phyloP scores from a whole-genome alignment of 2,329 filamentous ascomycete species.

The Ceratocystis cacaofunesta region DNA sequence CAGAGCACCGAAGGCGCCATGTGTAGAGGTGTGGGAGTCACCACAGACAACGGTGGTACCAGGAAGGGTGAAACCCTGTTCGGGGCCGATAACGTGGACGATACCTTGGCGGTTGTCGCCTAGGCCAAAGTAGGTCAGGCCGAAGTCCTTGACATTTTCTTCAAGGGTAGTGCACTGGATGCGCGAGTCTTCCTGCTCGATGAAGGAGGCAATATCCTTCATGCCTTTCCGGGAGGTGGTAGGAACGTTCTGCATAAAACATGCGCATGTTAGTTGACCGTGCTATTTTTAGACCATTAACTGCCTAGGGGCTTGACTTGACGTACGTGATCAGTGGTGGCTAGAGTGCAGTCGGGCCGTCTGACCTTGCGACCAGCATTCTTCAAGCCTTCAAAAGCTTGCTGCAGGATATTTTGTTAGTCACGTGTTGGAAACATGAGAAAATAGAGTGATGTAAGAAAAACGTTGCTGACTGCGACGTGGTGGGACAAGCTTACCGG shows the following conservation, averaged over 20 bases:
- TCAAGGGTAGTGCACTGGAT: slow-evolving; percentile 91
- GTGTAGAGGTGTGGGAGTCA: slow-evolving; percentile 95
- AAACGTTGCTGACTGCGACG: background rate
- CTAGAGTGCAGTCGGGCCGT: slow-evolving; percentile 89
- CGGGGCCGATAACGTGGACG: slow-evolving; percentile 93
- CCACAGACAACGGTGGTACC: slow-evolving; percentile 95
- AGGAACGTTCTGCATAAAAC: slow-evolving; percentile 60
- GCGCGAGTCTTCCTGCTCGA: slow-evolving; percentile 85
- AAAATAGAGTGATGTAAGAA: background rate
- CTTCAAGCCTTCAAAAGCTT: slow-evolving; percentile 92
- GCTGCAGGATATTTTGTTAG: slow-evolving; percentile 34
- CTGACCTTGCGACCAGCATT: slow-evolving; percentile 80
- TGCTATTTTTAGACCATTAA: background rate
- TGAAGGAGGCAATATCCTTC: slow-evolving; percentile 86
- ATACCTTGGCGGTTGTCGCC: slow-evolving; percentile 95
- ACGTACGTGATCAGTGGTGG: slow-evolving; percentile 83
- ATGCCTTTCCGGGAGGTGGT: slow-evolving; percentile 81
- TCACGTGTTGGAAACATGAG: background rate
- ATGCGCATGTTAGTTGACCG: slow-evolving; percentile 18
- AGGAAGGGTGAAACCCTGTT: slow-evolving; percentile 96
- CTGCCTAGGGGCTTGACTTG: background rate
- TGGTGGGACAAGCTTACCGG: slow-evolving; percentile 44
- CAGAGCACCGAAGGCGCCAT: slow-evolving; percentile 87
- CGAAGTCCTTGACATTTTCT: slow-evolving; percentile 93
- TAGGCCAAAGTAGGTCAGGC: slow-evolving; percentile 91